Percentiles rank a stretch among this genome's conserved stretches.
phyloP scores from a whole-genome alignment of 768 basidiomycete species.

The Boletus vinaceobasis region DNA sequence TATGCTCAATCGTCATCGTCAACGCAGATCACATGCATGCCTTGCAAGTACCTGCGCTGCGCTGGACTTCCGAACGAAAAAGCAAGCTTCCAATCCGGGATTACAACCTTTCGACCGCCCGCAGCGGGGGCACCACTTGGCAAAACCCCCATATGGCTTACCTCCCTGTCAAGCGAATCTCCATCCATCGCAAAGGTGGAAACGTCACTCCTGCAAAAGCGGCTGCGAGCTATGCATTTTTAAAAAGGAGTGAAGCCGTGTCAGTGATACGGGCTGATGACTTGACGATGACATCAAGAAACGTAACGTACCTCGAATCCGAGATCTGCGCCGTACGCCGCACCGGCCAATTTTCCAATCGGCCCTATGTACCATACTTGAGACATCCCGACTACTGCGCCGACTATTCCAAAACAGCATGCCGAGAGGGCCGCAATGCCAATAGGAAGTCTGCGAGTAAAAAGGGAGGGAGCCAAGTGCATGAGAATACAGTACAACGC shows the following conservation, averaged over 20 bases:
- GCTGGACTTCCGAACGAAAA: not conserved
- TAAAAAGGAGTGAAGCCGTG: not conserved
- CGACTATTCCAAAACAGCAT: constrained; percentile 43
- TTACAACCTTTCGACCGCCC: not conserved
- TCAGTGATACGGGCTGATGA: not conserved
- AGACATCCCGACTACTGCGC: constrained; percentile 53
- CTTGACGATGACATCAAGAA: not conserved
- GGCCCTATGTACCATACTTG: constrained; percentile 53
- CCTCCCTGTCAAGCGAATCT: constrained; percentile 42
- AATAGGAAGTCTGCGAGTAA: constrained; percentile 37
- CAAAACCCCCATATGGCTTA: constrained; percentile 8
- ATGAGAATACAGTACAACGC: too few relatives aligned
- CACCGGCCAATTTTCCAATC: constrained; percentile 41
- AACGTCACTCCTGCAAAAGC: constrained; percentile 45
- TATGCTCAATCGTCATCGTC: too few relatives aligned
- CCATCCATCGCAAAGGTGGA: constrained; percentile 47
- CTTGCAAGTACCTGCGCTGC: too few relatives aligned
- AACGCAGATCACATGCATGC: too few relatives aligned
- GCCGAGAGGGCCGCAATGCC: constrained; percentile 49
- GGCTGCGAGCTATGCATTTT: constrained; percentile 40
- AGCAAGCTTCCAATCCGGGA: too few relatives aligned
- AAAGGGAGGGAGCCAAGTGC: not conserved
- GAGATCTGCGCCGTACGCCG: constrained; percentile 44
- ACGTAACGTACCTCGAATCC: constrained; percentile 47
- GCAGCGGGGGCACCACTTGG: not conserved